A percentile compares a stretch with the other conserved stretches of the same genome.
Evolutionary conservation across 2,329 filamentous ascomycete genomes (phyloP).

Genomic region (Fusarium austroafricanum): DNA sequence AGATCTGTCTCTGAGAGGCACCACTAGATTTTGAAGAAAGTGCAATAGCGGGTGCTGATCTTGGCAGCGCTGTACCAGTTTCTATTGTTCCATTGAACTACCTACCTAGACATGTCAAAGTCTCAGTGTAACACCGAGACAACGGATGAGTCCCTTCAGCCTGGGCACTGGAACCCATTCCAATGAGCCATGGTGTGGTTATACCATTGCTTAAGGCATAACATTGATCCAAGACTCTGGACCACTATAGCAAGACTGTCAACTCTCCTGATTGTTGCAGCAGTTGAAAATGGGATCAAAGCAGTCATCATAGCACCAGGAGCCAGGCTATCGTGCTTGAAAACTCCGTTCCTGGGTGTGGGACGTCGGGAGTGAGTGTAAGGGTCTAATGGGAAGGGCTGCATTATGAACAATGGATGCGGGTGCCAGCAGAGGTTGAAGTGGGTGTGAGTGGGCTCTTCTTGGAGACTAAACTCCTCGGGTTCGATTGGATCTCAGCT

Average conservation of each 20-base stretch:
- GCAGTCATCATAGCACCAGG: not conserved
- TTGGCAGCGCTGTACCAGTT: constrained; percentile 18
- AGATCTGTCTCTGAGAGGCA: constrained; percentile 29
- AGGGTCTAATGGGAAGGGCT: constrained; percentile 1
- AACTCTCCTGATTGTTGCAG: not conserved
- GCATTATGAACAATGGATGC: constrained; percentile 26
- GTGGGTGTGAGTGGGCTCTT: constrained; percentile 35
- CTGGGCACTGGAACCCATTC: constrained; percentile 39
- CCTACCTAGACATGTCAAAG: constrained; percentile 20
- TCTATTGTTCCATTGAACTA: constrained; percentile 30
- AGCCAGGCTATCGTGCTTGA: not conserved
- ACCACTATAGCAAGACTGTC: constrained; percentile 7
- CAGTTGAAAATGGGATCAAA: not conserved
- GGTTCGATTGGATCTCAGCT: constrained; percentile 29
- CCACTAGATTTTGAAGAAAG: constrained; percentile 25
- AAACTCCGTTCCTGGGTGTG: constrained; percentile 28
- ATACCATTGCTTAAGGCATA: constrained; percentile 12
- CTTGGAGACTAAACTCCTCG: constrained; percentile 17
- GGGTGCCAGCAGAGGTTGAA: constrained; percentile 17
- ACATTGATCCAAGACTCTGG: constrained; percentile 26
- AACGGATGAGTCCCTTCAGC: constrained; percentile 29
- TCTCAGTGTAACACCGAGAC: constrained; percentile 19
- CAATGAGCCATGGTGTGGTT: constrained; percentile 21
- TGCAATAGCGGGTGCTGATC: constrained; percentile 14
- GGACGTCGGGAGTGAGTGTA: constrained; percentile 22